Evolutionary conservation across 139 green algal genomes (phyloP).

Genomic region (Chlamydomonas sp.): DNA sequence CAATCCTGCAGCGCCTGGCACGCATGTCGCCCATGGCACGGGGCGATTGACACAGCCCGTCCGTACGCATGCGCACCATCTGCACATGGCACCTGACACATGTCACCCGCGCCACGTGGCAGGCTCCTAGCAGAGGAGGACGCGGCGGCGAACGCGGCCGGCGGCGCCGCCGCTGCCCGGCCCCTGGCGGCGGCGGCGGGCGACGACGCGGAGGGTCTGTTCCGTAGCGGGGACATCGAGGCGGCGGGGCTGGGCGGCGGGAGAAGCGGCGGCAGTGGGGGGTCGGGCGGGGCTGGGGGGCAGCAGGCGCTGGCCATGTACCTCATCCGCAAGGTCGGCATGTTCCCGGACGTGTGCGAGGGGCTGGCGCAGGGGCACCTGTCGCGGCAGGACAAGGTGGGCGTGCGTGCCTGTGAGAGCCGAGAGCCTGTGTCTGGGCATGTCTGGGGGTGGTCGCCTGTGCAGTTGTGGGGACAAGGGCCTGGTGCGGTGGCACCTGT

Average conservation of each 20-base stretch:
- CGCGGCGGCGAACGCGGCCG: neutral
- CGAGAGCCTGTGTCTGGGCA: neutral
- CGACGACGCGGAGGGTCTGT: slow-evolving; percentile 57
- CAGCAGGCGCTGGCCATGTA: slow-evolving; percentile 63
- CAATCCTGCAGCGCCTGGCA: too few relatives aligned
- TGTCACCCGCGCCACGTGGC: neutral
- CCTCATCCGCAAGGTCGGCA: slow-evolving; percentile 70
- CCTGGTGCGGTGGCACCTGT: too few relatives aligned
- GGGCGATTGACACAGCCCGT: too few relatives aligned
- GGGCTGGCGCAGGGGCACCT: slow-evolving; percentile 69
- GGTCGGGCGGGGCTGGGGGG: neutral
- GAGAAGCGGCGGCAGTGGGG: neutral
- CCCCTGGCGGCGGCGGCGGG: slow-evolving; percentile 60
- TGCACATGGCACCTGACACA: neutral
- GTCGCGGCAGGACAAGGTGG: slow-evolving; percentile 55
- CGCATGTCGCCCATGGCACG: too few relatives aligned
- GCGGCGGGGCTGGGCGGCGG: slow-evolving; percentile 46
- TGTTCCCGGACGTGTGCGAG: slow-evolving; percentile 83
- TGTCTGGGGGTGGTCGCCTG: neutral
- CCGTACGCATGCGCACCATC: too few relatives aligned
- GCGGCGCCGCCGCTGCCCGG: neutral
- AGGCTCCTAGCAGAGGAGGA: slow-evolving; percentile 84
- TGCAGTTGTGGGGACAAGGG: too few relatives aligned
- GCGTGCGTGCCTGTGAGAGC: neutral
- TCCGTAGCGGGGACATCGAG: slow-evolving; percentile 55